Evolutionary conservation across 73 alveolate genomes (phyloP).

Genomic region (Paramecium octaurelia): DNA sequence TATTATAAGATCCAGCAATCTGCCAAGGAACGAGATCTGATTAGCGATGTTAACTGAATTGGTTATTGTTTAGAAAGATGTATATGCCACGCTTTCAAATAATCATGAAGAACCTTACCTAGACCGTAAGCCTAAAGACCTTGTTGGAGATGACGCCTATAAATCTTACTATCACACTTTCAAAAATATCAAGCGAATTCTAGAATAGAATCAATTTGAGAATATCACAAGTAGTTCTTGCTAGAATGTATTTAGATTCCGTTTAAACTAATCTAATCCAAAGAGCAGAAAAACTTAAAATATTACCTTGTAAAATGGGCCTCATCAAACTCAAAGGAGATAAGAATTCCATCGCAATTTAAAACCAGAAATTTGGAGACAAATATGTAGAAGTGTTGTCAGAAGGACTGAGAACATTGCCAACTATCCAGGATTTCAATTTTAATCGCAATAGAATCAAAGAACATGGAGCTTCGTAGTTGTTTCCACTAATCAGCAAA

Average conservation of each 20-base stretch:
- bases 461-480: slow-evolving; percentile 7
- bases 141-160: slow-evolving; percentile 20
- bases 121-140: slow-evolving; percentile 21
- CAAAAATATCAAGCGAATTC: slow-evolving; percentile 2
- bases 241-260: not conserved
- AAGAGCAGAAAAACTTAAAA: not conserved
- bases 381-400: slow-evolving; percentile 42
- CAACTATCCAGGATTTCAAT: slow-evolving; percentile 26
- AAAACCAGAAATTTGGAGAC: slow-evolving; percentile 53
- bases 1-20: slow-evolving; percentile 14
- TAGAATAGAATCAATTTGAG: slow-evolving; percentile 4
- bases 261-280: slow-evolving; percentile 22
- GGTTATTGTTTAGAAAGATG: not conserved
- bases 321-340: slow-evolving; percentile 14
- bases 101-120: slow-evolving; percentile 27
- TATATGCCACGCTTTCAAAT: not conserved
- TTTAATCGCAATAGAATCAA: slow-evolving; percentile 41
- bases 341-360: not conserved
- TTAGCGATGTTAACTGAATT: not conserved
- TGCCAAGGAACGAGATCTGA: not conserved
- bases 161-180: not conserved
- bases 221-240: not conserved
- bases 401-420: slow-evolving; percentile 18
- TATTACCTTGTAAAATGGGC: slow-evolving; percentile 57
- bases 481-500: slow-evolving; percentile 36